Evolutionary conservation across 768 basidiomycete genomes (phyloP), one percentile per base, ranked within the genome.

Genomic region (Termitomyces sp.): DNA sequence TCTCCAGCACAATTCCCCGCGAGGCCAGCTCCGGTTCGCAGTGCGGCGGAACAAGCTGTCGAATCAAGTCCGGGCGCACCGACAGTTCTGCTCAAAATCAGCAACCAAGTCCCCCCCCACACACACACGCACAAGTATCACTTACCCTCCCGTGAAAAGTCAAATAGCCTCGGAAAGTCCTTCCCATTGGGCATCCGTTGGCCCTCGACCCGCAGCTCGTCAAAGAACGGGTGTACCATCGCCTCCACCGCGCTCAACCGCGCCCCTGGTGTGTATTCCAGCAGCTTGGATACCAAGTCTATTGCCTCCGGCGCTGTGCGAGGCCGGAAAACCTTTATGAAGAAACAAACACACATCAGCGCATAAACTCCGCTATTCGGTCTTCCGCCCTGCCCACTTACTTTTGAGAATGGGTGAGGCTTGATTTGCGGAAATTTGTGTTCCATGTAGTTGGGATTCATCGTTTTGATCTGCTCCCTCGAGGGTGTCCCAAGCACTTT

Each of bases 371-470:
- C 48, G 17, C 24, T 6, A 5, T 4, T 12, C 11, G 1, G 12
- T 11, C 37, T 37, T 68, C 9, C 70, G 19, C 67, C 72, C 26
- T 34, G 34, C 34, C 34, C 12, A 34, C 34, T 34, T 56, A 92
- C 93, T 85, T 98, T 98, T 68, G 88, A 89, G 78, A 98, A 98
- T 0, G 95, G 95, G 68, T 98, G 96, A n/a, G 95, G 93, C 70
- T 96, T 94, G 79, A 99, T 99, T 74, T 98, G 96, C 1, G 97
- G 97, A 79, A 99, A 99, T 74, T 98, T 98, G 84, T 99, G 97
- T 69, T 99, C 97, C 97, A 98, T 98, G 75, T 99, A 99, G 77
- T 99, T 99, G 53, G 97, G 97, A 74, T 99, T 99, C 97, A 99
- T 99, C 63, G 97, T 98, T 86, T 99, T 98, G 83, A 99, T 99